Evolutionary conservation across 495 filamentous ascomycete genomes (phyloP), one percentile per base, ranked within the genome.

Genomic region (Parmelia sp.): DNA sequence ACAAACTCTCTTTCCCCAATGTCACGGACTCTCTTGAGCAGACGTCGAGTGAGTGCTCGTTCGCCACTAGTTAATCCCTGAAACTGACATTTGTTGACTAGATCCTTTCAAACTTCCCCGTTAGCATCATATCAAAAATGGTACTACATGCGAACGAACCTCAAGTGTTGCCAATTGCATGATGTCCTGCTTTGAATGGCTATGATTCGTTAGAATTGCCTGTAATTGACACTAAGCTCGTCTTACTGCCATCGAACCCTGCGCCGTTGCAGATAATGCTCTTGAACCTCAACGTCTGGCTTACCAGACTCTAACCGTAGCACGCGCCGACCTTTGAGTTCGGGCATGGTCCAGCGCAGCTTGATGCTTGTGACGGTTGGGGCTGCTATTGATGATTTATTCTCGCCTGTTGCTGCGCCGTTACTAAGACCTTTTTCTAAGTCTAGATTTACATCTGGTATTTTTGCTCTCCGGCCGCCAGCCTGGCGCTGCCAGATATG

Each of bases 261-360:
- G 14, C 57, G 57, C 35, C 33, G 36, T 58, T 58, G 57, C 35
- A 58, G 19, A 25, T 39, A 36, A 25, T 17, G 57, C 57, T 39
- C 57, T 15, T 15, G 35, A 0, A 17, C n/a, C 23, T 39, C 35
- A 15, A 17, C 35, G 23, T 58, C 57, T 15, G n/a, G n/a, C 39
- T 39, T 40, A 3, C 57, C 27, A 19, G 57, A 39, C 1, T 33
- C 14, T 33, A 61, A 61, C 31, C 15, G 36, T 27, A 61, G 33
- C 17, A 42, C 23, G 19, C 59, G 23, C 29, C 25, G 40, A 61
- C 59, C 33, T 51, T 51, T 8, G 40, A 61, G 15, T 6, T 61
- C 59, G 7, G 40, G 59, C 59, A 61, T 49, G n/a, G 59, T 61
- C 59, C 59, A 61, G 23, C 59, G 40, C 14, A 61, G 59, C 45